Conservation (phyloP, 768 basidiomycete genomes). For the Suillus hirtellus region DNA sequence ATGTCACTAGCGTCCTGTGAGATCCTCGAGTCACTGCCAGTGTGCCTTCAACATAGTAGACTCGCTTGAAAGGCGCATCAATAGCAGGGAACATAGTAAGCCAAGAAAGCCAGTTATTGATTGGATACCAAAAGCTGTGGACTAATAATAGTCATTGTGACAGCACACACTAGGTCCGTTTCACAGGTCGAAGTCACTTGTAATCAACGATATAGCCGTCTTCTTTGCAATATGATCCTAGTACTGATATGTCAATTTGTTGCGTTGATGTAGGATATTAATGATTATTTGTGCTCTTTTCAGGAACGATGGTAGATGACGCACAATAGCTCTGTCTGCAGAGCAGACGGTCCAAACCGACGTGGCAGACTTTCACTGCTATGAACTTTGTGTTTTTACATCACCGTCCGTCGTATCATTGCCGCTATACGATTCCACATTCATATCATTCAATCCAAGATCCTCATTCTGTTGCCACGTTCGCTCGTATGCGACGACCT, state of each 20-base stretch:
- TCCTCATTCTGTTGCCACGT: conserved; percentile 93
- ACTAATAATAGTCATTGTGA: neutral
- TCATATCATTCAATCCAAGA: conserved; percentile 88
- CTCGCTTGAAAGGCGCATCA: no score
- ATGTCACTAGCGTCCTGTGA: no score
- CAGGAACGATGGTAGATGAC: neutral
- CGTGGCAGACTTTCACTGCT: neutral
- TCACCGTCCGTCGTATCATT: conserved; percentile 13
- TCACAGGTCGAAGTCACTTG: neutral
- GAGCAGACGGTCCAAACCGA: neutral
- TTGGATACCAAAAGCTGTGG: no score
- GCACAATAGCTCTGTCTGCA: neutral
- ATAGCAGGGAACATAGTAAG: no score
- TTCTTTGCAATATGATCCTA: neutral
- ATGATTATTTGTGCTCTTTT: neutral
- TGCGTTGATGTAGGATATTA: neutral
- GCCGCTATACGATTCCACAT: conserved; percentile 50
- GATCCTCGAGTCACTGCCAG: no score
- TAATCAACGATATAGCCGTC: neutral
- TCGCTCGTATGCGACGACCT: conserved; percentile 77
- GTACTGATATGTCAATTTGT: neutral
- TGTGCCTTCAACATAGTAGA: no score
- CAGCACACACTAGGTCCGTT: neutral
- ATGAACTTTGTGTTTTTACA: conserved; percentile 2
- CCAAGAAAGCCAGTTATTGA: no score